These are phyloP conservation scores for Boletus rubescentipes DNA, from an alignment of 768 basidiomycete genomes.

Conservation along the genomic window DNA sequence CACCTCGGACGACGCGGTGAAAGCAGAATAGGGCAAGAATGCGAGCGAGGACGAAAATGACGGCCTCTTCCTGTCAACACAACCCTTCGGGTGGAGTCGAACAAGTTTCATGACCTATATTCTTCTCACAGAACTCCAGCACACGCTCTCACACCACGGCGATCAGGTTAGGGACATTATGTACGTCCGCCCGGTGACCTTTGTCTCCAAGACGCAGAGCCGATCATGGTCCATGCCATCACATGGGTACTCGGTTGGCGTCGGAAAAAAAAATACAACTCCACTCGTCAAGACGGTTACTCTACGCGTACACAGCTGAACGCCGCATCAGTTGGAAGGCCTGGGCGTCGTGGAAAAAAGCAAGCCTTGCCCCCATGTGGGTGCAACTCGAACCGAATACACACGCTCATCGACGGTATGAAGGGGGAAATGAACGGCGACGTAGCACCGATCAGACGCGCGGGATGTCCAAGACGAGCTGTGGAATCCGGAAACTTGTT, in stretches of 20 bases:
- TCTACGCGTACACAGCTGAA: not conserved
- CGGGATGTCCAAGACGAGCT: not conserved
- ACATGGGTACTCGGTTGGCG: not conserved
- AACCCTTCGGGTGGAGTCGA: constrained; percentile 6
- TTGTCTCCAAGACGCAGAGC: not conserved
- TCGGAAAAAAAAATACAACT: not conserved
- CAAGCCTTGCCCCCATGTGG: too few relatives aligned
- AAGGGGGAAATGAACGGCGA: constrained; percentile 13
- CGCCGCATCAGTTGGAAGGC: too few relatives aligned
- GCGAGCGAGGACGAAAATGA: constrained; percentile 4
- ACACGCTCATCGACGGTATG: constrained; percentile 2
- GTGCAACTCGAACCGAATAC: not conserved
- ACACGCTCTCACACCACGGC: constrained; percentile 30
- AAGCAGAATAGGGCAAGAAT: constrained; percentile 4
- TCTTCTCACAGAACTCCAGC: constrained; percentile 8
- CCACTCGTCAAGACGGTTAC: not conserved
- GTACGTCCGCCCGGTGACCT: constrained; percentile 2
- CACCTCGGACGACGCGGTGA: not conserved
- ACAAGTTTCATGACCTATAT: constrained; percentile 5
- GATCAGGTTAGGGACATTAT: constrained; percentile 17
- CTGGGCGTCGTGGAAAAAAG: not conserved
- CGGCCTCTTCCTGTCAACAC: constrained; percentile 12
- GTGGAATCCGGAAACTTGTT: not conserved
- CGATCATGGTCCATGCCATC: not conserved
- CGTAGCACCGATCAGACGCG: constrained; percentile 6